Evolutionary conservation across 2,329 filamentous ascomycete species (phyloP).

Genomic region (Mycocentrospora acerina): DNA sequence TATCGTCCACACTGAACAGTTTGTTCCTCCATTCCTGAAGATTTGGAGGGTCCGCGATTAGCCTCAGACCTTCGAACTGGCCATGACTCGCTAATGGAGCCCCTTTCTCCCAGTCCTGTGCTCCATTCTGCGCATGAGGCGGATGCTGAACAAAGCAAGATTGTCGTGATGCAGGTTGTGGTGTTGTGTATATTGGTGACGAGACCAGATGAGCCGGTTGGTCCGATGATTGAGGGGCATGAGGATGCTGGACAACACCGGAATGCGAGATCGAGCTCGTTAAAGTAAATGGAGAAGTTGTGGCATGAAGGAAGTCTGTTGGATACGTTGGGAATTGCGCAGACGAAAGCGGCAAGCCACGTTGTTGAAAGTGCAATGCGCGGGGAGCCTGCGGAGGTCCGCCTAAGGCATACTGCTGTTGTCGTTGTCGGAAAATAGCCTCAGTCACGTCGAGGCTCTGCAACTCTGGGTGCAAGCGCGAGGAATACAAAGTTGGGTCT

Average conservation of each 20-base stretch:
- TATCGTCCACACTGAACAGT: conserved; percentile 74
- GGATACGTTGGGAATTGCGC: conserved; percentile 25
- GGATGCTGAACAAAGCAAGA: conserved; percentile 5
- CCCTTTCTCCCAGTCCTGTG: conserved; percentile 19
- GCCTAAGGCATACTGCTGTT: conserved; percentile 20
- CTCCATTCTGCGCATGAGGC: conserved; percentile 2
- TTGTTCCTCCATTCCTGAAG: conserved; percentile 69
- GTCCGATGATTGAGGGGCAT: too few relatives aligned
- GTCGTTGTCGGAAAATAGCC: conserved; percentile 22
- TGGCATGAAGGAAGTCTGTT: conserved; percentile 25
- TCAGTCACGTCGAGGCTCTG: conserved; percentile 42
- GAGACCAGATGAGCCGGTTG: conserved; percentile 14
- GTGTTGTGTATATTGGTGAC: conserved; percentile 11
- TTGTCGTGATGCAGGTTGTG: conserved; percentile 14
- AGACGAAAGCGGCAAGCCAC: conserved; percentile 22
- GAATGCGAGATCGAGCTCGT: conserved; percentile 19
- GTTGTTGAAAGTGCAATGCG: conserved; percentile 40
- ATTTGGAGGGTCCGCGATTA: conserved; percentile 67
- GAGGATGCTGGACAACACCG: conserved; percentile 9
- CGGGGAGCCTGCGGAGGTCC: conserved; percentile 23
- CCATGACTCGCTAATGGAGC: conserved; percentile 51
- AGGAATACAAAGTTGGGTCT: conserved; percentile 8
- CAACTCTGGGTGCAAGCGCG: conserved; percentile 34
- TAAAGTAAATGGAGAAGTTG: conserved; percentile 26
- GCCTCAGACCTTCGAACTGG: conserved; percentile 55